phyloP scores from a whole-genome alignment of 2,329 filamentous ascomycete species.

The Paraphoma chrysanthemicola region DNA sequence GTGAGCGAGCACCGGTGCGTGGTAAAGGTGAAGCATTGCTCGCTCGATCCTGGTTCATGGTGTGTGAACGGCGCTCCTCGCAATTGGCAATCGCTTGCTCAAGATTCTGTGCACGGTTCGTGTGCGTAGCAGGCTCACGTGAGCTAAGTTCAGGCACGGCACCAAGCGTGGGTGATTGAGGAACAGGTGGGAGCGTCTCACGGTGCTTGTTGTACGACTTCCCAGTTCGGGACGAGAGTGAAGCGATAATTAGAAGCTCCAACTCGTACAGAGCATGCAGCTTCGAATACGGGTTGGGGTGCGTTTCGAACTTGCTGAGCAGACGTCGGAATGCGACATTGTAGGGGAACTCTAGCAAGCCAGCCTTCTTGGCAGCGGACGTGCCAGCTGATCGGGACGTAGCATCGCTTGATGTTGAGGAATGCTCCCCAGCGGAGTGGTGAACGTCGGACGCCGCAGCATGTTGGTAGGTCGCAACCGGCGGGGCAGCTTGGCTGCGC shows the following conservation, averaged over 20 bases:
- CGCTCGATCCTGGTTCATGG: conserved; percentile 49
- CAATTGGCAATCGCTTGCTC: conserved; percentile 75
- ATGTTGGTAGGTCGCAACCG: conserved; percentile 52
- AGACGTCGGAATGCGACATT: conserved; percentile 79
- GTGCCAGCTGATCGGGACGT: conserved; percentile 51
- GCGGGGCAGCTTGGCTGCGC: conserved; percentile 50
- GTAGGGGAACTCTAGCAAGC: conserved; percentile 74
- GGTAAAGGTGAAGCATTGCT: conserved; percentile 48
- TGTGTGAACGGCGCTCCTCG: conserved; percentile 71
- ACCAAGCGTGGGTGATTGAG: conserved; percentile 54
- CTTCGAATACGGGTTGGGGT: conserved; percentile 87
- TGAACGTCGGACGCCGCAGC: conserved; percentile 47
- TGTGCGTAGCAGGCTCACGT: conserved; percentile 52
- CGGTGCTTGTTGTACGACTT: conserved; percentile 50
- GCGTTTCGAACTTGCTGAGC: conserved; percentile 84
- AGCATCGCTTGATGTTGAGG: conserved; percentile 54
- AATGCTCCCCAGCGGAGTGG: conserved; percentile 54
- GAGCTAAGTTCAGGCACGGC: conserved; percentile 54
- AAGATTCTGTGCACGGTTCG: conserved; percentile 56
- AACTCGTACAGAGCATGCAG: conserved; percentile 83
- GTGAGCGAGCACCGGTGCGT: conserved; percentile 44
- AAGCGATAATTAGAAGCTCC: conserved; percentile 80
- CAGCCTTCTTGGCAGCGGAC: conserved; percentile 51
- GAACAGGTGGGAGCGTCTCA: conserved; percentile 51
- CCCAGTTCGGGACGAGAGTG: conserved; percentile 65